Evolutionary conservation across 2,329 filamentous ascomycete species (phyloP).

Genomic region (Aspergillus carbonarius): DNA sequence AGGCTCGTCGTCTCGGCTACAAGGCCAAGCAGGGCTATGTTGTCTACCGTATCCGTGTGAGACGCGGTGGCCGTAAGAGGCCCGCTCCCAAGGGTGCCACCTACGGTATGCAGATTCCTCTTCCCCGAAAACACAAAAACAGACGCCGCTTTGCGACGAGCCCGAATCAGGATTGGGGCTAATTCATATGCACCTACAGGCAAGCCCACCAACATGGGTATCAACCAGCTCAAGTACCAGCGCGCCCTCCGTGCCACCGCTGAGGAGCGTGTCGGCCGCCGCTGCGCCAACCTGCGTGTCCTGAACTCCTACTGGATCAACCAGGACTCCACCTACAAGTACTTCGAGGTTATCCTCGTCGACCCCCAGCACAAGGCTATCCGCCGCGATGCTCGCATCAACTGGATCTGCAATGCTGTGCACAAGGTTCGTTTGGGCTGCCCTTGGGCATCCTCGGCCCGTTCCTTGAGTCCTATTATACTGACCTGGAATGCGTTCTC

Average conservation of each 20-base stretch:
- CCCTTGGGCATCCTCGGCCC: background rate
- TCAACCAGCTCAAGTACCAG: conserved; percentile 99
- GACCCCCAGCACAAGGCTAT: conserved; percentile 99
- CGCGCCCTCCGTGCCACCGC: conserved; percentile 95
- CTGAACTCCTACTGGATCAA: conserved; percentile 99
- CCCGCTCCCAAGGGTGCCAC: conserved; percentile 97
- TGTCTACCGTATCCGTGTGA: conserved; percentile 98
- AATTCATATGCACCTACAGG: conserved; percentile 55
- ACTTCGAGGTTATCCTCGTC: conserved; percentile 99
- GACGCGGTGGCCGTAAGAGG: conserved; percentile 98
- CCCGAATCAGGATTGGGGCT: conserved; percentile 25
- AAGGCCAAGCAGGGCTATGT: conserved; percentile 99
- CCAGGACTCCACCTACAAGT: conserved; percentile 99
- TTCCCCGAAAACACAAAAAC: conserved; percentile 9
- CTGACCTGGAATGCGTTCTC: conserved; percentile 23
- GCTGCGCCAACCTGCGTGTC: conserved; percentile 97
- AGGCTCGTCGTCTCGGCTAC: conserved; percentile 99
- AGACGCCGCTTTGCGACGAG: too few species aligned
- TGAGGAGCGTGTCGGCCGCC: conserved; percentile 99
- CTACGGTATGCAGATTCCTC: conserved; percentile 68
- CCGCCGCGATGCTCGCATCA: conserved; percentile 98
- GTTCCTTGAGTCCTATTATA: background rate
- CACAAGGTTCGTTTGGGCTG: conserved; percentile 66
- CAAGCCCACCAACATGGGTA: conserved; percentile 99
- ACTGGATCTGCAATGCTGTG: conserved; percentile 99